Conservation (phyloP, 148 eudicot genomes). For the Chenopodium suecicum region DNA sequence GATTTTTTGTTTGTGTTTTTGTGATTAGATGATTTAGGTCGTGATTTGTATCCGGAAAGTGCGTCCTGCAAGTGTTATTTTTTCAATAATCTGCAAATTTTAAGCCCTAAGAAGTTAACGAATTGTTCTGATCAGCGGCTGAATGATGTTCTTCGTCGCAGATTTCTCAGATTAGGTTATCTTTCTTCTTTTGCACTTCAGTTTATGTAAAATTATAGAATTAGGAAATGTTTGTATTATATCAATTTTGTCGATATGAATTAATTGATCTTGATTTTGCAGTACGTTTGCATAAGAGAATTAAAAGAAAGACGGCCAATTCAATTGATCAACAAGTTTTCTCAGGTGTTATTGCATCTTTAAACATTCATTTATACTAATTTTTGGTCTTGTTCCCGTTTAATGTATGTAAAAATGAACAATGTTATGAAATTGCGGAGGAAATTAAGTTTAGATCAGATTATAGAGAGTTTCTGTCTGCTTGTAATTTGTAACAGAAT, state of each 20-base stretch:
- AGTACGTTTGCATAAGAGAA: constrained; percentile 67
- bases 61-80: constrained; percentile 86
- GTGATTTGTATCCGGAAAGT: constrained; percentile 53
- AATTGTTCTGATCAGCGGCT: constrained; percentile 41
- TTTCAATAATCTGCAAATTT: constrained; percentile 54
- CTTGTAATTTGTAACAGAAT: constrained; percentile 38
- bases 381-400: not conserved
- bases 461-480: constrained; percentile 7
- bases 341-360: constrained; percentile 32
- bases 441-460: not conserved
- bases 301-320: constrained; percentile 34
- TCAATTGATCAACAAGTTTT: constrained; percentile 20
- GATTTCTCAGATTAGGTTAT: constrained; percentile 94
- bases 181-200: not conserved
- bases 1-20: not conserved
- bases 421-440: not conserved
- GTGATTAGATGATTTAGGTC: constrained; percentile 42
- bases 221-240: not conserved
- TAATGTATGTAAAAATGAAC: not conserved
- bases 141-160: constrained; percentile 66
- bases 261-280: constrained; percentile 24
- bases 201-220: not conserved
- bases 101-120: constrained; percentile 36
- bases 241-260: not conserved
- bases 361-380: not conserved